Evolutionary conservation across 2,329 filamentous ascomycete species (phyloP), one percentile per base, ranked within the genome.

Genomic region (Venturia effusa): DNA sequence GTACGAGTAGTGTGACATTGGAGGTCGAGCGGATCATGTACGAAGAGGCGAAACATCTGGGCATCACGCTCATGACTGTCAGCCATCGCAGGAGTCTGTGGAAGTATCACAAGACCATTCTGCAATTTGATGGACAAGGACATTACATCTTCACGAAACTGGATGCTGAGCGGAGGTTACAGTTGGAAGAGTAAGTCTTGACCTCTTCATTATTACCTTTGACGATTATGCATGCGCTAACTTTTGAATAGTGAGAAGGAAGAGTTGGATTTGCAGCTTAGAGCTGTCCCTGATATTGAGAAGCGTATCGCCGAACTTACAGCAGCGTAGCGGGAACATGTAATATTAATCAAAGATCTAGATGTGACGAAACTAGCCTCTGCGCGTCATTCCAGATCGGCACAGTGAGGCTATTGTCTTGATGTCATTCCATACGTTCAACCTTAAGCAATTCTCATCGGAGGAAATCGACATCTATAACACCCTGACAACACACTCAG

Each of bases 11-110:
- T 62, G 91, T 99, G n/a, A 97, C 95, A 19, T 82, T 97, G 34
- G 93, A 97, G 69, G 92, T 92, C 66, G 94, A 99, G 73, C 88
- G 91, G 73, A 83, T 91, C 73, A 97, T 99, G 92, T 99, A 99
- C 75, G 93, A 97, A 70, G 92, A 91, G 64, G 94, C 94, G 61
- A 97, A 99, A 81, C 82, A 84, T 22, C 78, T 97, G 22, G 92
- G 90, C 3, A 94, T 97, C 70, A 97, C 94, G 0, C 82, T 99
- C 67, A 97, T 99, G 90, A 99, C 94, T 0, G 94, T 99, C 30
- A 92, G 87, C 68, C 94, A 99, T 75, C 81, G 94, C 10, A 81
- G 92, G 67, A 96, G 90, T 77, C 76, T 99, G 69, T 99, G 94
- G 94, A 92, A 94, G 75, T 97, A 99, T 74, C 94, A 99, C 75